phyloP scores from a whole-genome alignment of 805 yeast genomes.

The Maudiozyma barnettii region DNA sequence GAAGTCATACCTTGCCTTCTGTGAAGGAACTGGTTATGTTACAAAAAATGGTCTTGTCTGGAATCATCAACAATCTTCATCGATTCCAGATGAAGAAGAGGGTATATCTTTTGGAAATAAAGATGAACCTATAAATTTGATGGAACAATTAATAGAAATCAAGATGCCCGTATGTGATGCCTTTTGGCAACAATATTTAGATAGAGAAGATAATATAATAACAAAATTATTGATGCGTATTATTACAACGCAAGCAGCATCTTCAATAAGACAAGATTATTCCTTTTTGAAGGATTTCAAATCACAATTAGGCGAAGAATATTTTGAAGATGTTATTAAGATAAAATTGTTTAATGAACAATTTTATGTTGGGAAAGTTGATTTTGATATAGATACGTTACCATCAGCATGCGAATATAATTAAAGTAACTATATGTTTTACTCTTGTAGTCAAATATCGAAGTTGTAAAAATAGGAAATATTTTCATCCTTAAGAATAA shows the following conservation, averaged over 20 bases:
- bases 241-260: conserved; percentile 9
- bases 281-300: conserved; percentile 10
- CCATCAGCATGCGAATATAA: conserved; percentile 12
- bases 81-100: not conserved
- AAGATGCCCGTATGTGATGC: conserved; percentile 16
- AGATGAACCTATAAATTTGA: conserved; percentile 1
- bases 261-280: conserved; percentile 9
- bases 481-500: no score
- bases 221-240: conserved; percentile 8
- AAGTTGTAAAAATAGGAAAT: no score
- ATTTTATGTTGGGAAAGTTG: conserved; percentile 14
- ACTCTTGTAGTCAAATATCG: no score
- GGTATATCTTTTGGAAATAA: no score
- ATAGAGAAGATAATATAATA: conserved; percentile 8
- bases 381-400: conserved; percentile 14
- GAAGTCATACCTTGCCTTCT: conserved; percentile 9
- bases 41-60: conserved; percentile 7
- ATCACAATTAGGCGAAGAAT: conserved; percentile 11
- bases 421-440: not conserved
- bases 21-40: conserved; percentile 9
- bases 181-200: conserved; percentile 14
- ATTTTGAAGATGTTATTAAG: conserved; percentile 10
- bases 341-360: conserved; percentile 14
- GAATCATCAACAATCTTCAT: not conserved
- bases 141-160: conserved; percentile 13